Conservation (phyloP, 495 filamentous ascomycete species). For the Aspergillus asperescens region DNA sequence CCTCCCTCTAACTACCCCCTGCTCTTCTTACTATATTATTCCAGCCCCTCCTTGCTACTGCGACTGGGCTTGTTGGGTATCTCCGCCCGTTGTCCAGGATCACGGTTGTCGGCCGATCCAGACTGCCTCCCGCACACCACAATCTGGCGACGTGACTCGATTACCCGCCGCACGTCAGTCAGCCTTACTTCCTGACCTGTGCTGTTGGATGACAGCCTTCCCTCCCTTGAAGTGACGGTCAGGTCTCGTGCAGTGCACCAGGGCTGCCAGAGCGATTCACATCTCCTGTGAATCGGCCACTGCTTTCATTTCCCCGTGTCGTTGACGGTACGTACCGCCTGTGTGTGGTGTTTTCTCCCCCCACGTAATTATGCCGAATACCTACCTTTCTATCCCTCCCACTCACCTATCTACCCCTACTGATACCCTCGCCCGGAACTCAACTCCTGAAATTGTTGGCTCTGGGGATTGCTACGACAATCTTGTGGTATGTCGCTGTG, state of each 20-base stretch:
- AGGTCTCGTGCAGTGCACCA: constrained; percentile 17
- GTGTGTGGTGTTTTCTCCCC: background rate
- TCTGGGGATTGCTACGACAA: background rate
- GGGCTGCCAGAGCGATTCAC: constrained; percentile 8
- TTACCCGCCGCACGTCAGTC: constrained; percentile 10
- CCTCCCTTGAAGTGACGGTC: constrained; percentile 17
- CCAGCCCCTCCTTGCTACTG: constrained; percentile 17
- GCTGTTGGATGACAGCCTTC: constrained; percentile 7
- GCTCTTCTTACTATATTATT: constrained; percentile 9
- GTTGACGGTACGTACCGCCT: constrained; percentile 3
- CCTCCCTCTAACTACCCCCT: constrained; percentile 1
- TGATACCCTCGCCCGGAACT: background rate
- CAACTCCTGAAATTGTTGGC: background rate
- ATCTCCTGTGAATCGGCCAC: background rate
- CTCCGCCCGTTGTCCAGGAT: constrained; percentile 23
- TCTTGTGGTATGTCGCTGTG: constrained; percentile 1
- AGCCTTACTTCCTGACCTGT: constrained; percentile 3
- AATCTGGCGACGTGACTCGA: constrained; percentile 14
- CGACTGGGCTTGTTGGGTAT: constrained; percentile 27
- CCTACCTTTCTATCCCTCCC: background rate
- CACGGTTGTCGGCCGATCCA: constrained; percentile 28
- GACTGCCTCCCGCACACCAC: constrained; percentile 24
- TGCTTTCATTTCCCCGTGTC: constrained; percentile 7
- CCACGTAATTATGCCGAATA: constrained; percentile 2
- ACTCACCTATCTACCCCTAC: background rate